Evolutionary conservation across 495 filamentous ascomycete genomes (phyloP).

Genomic region (Hypoxylon lenormandii): DNA sequence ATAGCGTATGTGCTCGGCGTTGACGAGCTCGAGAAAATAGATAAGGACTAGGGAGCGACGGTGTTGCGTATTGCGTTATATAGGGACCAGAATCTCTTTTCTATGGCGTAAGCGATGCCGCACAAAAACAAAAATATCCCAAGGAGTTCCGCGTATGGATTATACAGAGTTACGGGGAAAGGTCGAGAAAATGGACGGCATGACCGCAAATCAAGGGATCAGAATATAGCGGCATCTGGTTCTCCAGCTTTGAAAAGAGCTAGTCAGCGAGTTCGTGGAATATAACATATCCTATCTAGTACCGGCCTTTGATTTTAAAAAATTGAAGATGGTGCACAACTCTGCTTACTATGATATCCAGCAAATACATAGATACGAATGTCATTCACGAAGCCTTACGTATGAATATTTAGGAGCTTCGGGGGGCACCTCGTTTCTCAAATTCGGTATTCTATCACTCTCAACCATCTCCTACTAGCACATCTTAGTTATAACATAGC

Average conservation of each 20-base stretch:
- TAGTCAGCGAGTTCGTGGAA: neutral
- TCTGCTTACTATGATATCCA: neutral
- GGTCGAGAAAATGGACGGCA: neutral
- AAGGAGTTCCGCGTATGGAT: neutral
- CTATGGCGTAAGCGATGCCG: constrained; percentile 3
- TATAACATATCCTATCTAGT: neutral
- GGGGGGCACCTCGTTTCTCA: neutral
- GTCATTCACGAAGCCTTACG: neutral
- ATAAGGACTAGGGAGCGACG: constrained; percentile 12
- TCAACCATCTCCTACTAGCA: neutral
- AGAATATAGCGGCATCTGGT: neutral
- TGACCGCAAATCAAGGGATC: constrained; percentile 1
- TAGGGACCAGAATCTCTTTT: constrained; percentile 5
- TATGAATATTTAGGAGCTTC: neutral
- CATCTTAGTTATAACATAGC: neutral
- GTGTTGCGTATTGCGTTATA: constrained; percentile 24
- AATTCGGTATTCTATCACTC: neutral
- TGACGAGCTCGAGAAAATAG: constrained; percentile 18
- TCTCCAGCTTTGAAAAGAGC: neutral
- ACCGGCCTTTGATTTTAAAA: neutral
- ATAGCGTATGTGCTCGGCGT: constrained; percentile 45
- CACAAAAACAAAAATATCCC: constrained; percentile 14
- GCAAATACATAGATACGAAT: neutral
- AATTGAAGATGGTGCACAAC: neutral
- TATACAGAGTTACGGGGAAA: constrained; percentile 11